Evolutionary conservation across 225 moss, liverwort and hornwort genomes (phyloP), one percentile per base, ranked within the genome.

Genomic region (Neckera pumila): DNA sequence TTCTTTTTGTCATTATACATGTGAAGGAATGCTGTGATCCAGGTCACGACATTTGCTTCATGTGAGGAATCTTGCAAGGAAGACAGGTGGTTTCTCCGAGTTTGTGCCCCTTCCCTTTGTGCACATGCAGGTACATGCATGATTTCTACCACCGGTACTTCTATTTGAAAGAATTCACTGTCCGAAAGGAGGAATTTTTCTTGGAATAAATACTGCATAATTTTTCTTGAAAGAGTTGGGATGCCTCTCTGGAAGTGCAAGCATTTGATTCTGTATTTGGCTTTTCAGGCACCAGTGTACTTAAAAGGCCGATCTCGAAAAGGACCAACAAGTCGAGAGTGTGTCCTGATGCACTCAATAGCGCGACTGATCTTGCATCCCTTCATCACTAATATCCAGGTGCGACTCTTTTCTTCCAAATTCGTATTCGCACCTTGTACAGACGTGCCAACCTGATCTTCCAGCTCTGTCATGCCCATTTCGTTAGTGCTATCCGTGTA

Each of bases 71-170:
- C 87, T 98, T 77, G 96, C 95, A 81, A 96, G 89, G 91, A 93
- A 91, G 87, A 96, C 96, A 63, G 92, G 96, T 57, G 96, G 97
- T 53, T 96, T 98, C 88, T 93, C 97, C 38, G 96, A 98, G 90
- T 98, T 98, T 92, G 97, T 98, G 56, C 97, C 97, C 79, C 93
- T 98, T 84, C 97, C 97, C 70, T 98, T 98, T 83, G 97, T 98
- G 75, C 97, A 98, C 51, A 98, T 98, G 97, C 92, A 97, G 97
- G 97, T 97, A 49, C 17, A 47, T 84, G 76, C 73, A 75, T 87
- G 59, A 18, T 65, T 76, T 73, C 66, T 53, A 60, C 25, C 85
- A 40, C 53, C 8, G 62, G 21, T 11, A 54, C 53, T 89, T 42
- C 2, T 27, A 27, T 71, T 60, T 67, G 81, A 75, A 84, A 43